phyloP scores from a whole-genome alignment of 495 filamentous ascomycete species.

The Talaromyces wortmannii region DNA sequence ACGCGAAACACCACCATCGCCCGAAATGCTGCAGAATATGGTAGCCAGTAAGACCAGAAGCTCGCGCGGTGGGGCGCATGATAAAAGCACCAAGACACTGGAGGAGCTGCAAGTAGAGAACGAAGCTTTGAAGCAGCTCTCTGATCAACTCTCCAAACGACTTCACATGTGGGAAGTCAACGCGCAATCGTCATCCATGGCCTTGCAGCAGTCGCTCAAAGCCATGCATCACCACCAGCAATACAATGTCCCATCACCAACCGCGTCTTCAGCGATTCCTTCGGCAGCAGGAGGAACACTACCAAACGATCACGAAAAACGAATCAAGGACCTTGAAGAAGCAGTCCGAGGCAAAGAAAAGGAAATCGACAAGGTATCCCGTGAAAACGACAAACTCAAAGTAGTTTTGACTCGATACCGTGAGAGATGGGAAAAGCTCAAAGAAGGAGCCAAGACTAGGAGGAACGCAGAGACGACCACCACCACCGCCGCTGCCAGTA shows the following conservation, averaged over 20 bases:
- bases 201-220: constrained; percentile 72
- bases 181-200: constrained; percentile 72
- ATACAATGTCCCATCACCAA: constrained; percentile 29
- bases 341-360: constrained; percentile 36
- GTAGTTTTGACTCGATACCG: constrained; percentile 61
- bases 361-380: constrained; percentile 50
- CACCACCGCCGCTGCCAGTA: constrained; percentile 6
- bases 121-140: constrained; percentile 59
- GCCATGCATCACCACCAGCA: constrained; percentile 53
- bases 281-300: constrained; percentile 17
- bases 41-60: constrained; percentile 14
- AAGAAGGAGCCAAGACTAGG: constrained; percentile 69
- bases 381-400: constrained; percentile 64
- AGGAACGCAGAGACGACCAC: constrained; percentile 22
- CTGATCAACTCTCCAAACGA: constrained; percentile 71
- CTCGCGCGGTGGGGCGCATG: constrained; percentile 10
- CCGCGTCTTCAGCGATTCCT: constrained; percentile 16
- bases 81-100: constrained; percentile 48
- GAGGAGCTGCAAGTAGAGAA: constrained; percentile 86
- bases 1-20: constrained; percentile 57
- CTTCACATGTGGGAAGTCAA: constrained; percentile 82
- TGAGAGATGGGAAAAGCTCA: constrained; percentile 78
- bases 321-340: constrained; percentile 43
- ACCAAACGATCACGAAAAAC: constrained; percentile 24
- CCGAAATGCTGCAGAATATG: constrained; percentile 33